Evolutionary conservation across 2,329 filamentous ascomycete species (phyloP), one percentile per base, ranked within the genome.

Genomic region (Calonectria fujianensis): DNA sequence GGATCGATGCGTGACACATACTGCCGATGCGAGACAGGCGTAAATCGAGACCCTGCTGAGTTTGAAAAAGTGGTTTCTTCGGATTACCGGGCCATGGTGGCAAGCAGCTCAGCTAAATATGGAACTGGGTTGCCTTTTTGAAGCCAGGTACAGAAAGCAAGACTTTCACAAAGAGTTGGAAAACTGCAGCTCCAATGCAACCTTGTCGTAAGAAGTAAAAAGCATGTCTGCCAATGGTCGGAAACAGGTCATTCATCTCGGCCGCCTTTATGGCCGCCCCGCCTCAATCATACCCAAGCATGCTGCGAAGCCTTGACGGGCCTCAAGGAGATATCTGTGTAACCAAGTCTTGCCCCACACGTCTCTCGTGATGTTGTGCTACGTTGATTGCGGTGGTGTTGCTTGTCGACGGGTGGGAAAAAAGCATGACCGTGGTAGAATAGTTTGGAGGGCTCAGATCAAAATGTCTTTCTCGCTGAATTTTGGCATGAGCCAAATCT

Each of bases 1-100:
- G 73, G 70, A 31, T 63, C 50, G 65, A n/a, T 75, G 75, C 69
- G 68, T 76, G 57, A 65, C 39, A 69, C 69, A 69, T 71, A 69
- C 57, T 54, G 37, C 52, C 59, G 52, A 68, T 18, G 51, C 72
- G 73, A 59, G 31, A 52, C 54, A 61, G 37, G 48, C 73, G 48
- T 66, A 73, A 65, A 76, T 76, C 67, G 64, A 65, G 57, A 57
- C 20, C 29, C 45, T 45, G 20, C 18, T 41, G 39, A 18, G 31
- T 32, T 45, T 20, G 39, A 32, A 45, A 18, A 10, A n/a, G 31
- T 52, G 8, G 14, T 59, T 13, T 69, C 35, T 37, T 59, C 13
- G 29, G 50, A 14, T 31, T 31, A 24, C 32, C 3, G 9, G 37
- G 57, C 4, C 18, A 48, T 29, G 0, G 57, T 41, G n/a, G 41